Conservation (phyloP, 441 rosid genomes). For the Gossypium schwendimanii region DNA sequence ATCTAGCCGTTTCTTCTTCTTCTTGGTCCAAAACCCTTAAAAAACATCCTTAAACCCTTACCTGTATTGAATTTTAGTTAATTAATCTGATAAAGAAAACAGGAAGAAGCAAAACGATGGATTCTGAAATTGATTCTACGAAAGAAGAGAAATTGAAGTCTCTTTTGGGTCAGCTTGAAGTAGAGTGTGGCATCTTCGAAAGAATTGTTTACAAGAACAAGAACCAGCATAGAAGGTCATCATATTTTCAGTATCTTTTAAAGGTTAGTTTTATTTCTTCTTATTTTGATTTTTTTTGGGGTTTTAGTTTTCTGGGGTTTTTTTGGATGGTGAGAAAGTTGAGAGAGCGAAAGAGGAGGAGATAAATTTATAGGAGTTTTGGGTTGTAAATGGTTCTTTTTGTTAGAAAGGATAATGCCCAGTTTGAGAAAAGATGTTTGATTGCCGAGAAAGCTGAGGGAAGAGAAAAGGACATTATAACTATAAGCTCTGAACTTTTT, state of each 20-base stretch:
- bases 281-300: not conserved
- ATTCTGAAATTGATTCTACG: constrained; percentile 23
- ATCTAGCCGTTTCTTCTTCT: not conserved
- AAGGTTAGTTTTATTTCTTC: constrained; percentile 41
- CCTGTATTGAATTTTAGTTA: not conserved
- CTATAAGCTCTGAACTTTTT: not conserved
- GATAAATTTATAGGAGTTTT: not conserved
- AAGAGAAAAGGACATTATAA: not conserved
- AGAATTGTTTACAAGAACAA: constrained; percentile 84
- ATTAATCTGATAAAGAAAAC: not conserved
- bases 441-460: not conserved
- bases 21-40: not conserved
- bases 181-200: constrained; percentile 57
- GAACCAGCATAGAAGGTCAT: constrained; percentile 84
- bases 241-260: constrained; percentile 71
- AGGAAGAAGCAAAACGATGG: constrained; percentile 19
- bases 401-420: not conserved
- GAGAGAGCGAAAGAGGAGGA: not conserved
- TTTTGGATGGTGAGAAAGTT: not conserved
- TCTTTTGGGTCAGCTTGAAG: constrained; percentile 40
- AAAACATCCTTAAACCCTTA: not conserved
- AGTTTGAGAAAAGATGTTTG: not conserved
- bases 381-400: no score
- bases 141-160: constrained; percentile 57
- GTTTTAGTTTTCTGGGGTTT: not conserved